Conservation (phyloP, 164 flowering plant species). For the Litsea cubeba region DNA sequence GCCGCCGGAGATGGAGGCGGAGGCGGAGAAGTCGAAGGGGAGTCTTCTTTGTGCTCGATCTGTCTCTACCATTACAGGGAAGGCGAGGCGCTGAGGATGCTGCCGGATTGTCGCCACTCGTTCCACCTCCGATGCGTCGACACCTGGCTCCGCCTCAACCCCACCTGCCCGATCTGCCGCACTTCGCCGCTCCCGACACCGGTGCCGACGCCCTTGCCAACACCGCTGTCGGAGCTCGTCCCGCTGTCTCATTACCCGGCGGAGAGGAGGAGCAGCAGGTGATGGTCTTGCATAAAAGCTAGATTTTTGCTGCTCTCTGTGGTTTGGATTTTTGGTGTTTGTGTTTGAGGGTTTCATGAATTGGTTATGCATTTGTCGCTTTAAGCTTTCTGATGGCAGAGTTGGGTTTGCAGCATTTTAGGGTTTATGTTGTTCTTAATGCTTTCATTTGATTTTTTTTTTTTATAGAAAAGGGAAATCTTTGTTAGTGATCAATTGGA, state of each 20-base stretch:
- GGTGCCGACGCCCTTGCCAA: conserved; percentile 84
- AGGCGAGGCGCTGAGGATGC: conserved; percentile 82
- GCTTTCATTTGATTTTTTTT: too few relatives aligned
- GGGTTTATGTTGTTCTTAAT: too few relatives aligned
- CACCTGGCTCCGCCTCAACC: conserved; percentile 77
- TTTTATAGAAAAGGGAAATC: too few relatives aligned
- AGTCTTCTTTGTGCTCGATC: conserved; percentile 52
- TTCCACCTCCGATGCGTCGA: conserved; percentile 76
- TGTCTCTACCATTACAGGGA: conserved; percentile 81
- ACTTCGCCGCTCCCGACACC: conserved; percentile 95
- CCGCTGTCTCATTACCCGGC: conserved; percentile 74
- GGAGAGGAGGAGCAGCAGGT: conserved; percentile 27
- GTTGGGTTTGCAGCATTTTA: too few relatives aligned
- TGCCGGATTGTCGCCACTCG: conserved; percentile 84
- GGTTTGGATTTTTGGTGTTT: too few relatives aligned
- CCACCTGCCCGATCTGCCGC: conserved; percentile 88
- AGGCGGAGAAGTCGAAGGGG: background rate
- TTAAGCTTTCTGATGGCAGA: too few relatives aligned
- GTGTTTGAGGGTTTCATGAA: too few relatives aligned
- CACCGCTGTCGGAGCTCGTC: conserved; percentile 82
- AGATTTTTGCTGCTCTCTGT: too few relatives aligned
- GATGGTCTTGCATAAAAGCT: too few relatives aligned
- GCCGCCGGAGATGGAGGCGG: conserved; percentile 8
- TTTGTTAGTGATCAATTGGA: too few relatives aligned
- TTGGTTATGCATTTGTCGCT: too few relatives aligned